A percentile compares a stretch with the other conserved stretches of the same genome.
Conservation (phyloP, 768 basidiomycete species). For the Podaxis carcinomalis region DNA sequence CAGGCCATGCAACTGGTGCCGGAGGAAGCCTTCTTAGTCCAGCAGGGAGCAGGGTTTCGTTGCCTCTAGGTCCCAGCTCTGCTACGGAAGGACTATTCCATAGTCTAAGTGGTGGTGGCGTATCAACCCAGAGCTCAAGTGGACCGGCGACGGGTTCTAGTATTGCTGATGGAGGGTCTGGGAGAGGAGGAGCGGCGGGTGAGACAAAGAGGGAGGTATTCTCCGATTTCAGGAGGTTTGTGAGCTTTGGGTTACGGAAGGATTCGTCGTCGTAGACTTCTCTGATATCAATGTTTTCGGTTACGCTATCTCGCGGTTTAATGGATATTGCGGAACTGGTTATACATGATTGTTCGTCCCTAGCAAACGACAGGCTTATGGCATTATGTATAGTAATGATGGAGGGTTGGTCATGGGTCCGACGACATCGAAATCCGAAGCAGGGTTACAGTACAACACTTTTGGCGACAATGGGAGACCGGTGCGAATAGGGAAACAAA, state of each 20-base stretch:
- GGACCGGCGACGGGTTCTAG: constrained; percentile 64
- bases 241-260: constrained; percentile 82
- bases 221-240: constrained; percentile 83
- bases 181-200: constrained; percentile 21
- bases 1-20: constrained; percentile 24
- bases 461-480: background rate
- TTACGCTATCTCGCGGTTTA: constrained; percentile 8
- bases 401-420: background rate
- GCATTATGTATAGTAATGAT: background rate
- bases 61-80: constrained; percentile 35
- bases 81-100: constrained; percentile 55
- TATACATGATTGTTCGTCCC: background rate
- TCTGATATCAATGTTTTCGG: background rate
- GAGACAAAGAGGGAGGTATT: constrained; percentile 75
- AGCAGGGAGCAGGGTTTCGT: constrained; percentile 54
- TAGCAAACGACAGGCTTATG: background rate
- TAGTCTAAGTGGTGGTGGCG: constrained; percentile 35
- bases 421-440: no score
- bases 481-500: background rate
- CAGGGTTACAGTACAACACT: background rate
- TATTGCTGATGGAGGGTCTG: constrained; percentile 28
- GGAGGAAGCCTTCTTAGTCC: constrained; percentile 61
- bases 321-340: background rate
- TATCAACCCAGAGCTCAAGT: constrained; percentile 49
- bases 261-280: constrained; percentile 36